A percentile compares a stretch with the other conserved stretches of the same genome.
These are phyloP conservation scores for Sordariomycetes sp. DNA, from an alignment of 2,329 filamentous ascomycete genomes.

Conservation along the genomic window DNA sequence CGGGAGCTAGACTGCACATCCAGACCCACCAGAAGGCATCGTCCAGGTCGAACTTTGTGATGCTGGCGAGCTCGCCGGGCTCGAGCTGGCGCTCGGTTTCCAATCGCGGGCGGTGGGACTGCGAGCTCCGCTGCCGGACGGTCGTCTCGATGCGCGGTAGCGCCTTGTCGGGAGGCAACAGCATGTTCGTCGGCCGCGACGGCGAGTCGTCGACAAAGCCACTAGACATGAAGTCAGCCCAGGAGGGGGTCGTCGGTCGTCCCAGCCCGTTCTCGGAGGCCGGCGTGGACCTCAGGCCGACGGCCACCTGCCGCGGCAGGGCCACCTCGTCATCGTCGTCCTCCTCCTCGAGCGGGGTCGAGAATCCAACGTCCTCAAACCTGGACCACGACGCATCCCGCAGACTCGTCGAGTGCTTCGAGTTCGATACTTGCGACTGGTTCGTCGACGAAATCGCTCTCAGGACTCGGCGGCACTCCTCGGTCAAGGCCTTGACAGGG, in stretches of 20 bases:
- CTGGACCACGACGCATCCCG: constrained; percentile 90
- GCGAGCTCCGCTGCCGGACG: constrained; percentile 69
- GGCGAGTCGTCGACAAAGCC: constrained; percentile 73
- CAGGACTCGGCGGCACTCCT: constrained; percentile 86
- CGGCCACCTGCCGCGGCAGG: constrained; percentile 16
- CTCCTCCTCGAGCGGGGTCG: constrained; percentile 58
- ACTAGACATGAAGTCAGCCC: constrained; percentile 93
- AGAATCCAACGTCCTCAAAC: constrained; percentile 91
- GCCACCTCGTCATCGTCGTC: constrained; percentile 48
- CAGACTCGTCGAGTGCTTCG: constrained; percentile 58
- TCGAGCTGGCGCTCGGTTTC: constrained; percentile 59
- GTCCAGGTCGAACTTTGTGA: constrained; percentile 73
- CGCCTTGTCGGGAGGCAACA: constrained; percentile 85
- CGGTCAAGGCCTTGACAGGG: constrained; percentile 74
- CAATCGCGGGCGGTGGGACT: constrained; percentile 66
- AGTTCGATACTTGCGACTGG: constrained; percentile 62
- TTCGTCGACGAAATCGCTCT: constrained; percentile 81
- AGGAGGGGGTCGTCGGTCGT: constrained; percentile 88
- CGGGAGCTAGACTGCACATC: constrained; percentile 90
- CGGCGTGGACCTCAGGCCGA: constrained; percentile 49
- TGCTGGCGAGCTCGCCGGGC: constrained; percentile 88
- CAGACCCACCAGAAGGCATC: constrained; percentile 99
- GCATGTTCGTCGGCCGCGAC: constrained; percentile 48
- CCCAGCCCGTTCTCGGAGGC: constrained; percentile 55
- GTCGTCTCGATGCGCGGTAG: constrained; percentile 69